These are phyloP conservation scores for Pleoardoris graminearum DNA, from an alignment of 2,329 filamentous ascomycete genomes.

Conservation along the genomic window DNA sequence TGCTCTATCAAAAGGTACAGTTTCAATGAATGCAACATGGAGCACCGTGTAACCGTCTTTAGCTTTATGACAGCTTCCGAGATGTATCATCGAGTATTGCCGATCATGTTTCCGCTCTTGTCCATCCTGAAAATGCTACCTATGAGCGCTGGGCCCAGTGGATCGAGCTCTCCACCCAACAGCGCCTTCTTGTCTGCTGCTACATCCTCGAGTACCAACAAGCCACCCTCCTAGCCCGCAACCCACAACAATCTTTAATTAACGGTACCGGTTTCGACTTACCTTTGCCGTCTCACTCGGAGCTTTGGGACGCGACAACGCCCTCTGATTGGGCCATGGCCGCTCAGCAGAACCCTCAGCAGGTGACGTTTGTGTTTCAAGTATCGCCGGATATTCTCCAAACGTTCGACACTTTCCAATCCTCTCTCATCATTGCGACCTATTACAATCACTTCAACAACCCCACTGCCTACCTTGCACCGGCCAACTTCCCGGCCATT, in stretches of 20 bases:
- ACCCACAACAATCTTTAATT: slow-evolving; percentile 21
- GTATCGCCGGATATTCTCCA: slow-evolving; percentile 16
- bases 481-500: slow-evolving; percentile 16
- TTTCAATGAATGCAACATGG: background rate
- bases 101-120: slow-evolving; percentile 20
- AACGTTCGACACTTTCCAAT: slow-evolving; percentile 42
- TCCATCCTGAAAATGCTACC: slow-evolving; percentile 25
- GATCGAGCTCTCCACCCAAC: slow-evolving; percentile 35
- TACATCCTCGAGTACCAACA: slow-evolving; percentile 50
- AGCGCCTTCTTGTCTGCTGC: slow-evolving; percentile 48
- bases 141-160: slow-evolving; percentile 39
- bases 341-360: slow-evolving; percentile 22
- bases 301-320: slow-evolving; percentile 44
- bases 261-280: slow-evolving; percentile 36
- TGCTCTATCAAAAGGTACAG: slow-evolving; percentile 41
- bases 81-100: slow-evolving; percentile 19
- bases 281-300: slow-evolving; percentile 41
- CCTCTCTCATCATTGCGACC: slow-evolving; percentile 42
- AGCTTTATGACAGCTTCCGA: slow-evolving; percentile 29
- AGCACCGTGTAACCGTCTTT: slow-evolving; percentile 12
- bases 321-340: slow-evolving; percentile 28
- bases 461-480: slow-evolving; percentile 17
- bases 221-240: slow-evolving; percentile 33
- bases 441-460: slow-evolving; percentile 32
- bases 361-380: slow-evolving; percentile 32